Percentiles rank a stretch among this genome's conserved stretches.
phyloP scores from a whole-genome alignment of 345 rosid species.

The Pistacia vera region DNA sequence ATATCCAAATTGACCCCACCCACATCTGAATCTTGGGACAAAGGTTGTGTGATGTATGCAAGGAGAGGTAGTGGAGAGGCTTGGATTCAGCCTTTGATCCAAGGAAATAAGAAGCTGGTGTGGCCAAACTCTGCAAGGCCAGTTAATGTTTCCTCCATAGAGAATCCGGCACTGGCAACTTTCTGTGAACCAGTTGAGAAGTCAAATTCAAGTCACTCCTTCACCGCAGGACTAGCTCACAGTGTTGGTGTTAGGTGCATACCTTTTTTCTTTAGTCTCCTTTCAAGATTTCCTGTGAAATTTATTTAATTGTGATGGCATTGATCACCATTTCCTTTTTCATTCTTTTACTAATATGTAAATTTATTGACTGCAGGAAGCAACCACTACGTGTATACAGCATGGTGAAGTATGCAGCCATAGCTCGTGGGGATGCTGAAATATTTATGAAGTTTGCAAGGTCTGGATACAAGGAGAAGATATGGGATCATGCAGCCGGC shows the following conservation, averaged over 20 bases:
- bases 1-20: constrained; percentile 48
- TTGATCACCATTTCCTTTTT: not conserved
- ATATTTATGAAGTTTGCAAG: constrained; percentile 57
- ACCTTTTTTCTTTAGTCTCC: not conserved
- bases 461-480: constrained; percentile 61
- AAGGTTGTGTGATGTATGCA: constrained; percentile 55
- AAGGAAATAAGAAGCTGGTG: constrained; percentile 30
- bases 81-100: constrained; percentile 55
- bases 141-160: constrained; percentile 43
- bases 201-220: constrained; percentile 57
- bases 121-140: constrained; percentile 53
- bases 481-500: constrained; percentile 68
- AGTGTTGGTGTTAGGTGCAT: constrained; percentile 52
- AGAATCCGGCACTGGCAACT: constrained; percentile 55
- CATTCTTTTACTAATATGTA: not conserved
- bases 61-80: constrained; percentile 47
- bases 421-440: constrained; percentile 61
- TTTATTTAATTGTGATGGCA: not conserved
- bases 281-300: too few species aligned
- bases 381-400: constrained; percentile 57
- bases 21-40: constrained; percentile 52
- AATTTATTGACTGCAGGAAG: constrained; percentile 35
- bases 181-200: constrained; percentile 64
- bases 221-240: constrained; percentile 65
- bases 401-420: constrained; percentile 65